phyloP scores from a whole-genome alignment of 148 eudicot species.

The Pouteria glomerata region DNA sequence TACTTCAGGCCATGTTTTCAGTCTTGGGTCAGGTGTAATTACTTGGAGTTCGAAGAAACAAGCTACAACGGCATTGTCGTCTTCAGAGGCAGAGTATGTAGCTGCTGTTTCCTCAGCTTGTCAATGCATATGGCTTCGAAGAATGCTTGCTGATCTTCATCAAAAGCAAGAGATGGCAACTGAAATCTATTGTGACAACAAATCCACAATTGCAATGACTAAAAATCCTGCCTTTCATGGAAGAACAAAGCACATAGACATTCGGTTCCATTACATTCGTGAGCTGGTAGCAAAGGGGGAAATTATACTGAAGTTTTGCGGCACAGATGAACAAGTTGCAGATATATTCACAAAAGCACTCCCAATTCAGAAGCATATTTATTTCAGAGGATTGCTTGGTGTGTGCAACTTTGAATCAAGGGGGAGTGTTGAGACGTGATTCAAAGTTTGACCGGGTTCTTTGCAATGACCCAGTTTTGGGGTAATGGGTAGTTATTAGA shows the following conservation, averaged over 20 bases:
- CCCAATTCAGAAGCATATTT: not conserved
- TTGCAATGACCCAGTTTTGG: no score
- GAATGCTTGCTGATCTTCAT: not conserved
- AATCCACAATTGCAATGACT: not conserved
- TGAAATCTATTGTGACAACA: slow-evolving; percentile 5
- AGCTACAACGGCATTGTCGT: not conserved
- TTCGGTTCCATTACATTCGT: not conserved
- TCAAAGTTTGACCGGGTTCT: no score
- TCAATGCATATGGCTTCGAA: slow-evolving; percentile 1
- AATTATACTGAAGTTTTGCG: not conserved
- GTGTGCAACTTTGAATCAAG: slow-evolving; percentile 9
- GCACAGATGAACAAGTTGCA: not conserved
- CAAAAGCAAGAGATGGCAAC: not conserved
- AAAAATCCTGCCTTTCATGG: not conserved
- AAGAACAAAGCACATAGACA: slow-evolving; percentile 6
- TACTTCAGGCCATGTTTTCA: not conserved
- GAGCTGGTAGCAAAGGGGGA: not conserved
- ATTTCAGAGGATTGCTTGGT: not conserved
- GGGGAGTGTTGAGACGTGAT: no score
- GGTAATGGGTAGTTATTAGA: no score
- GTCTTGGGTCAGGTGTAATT: not conserved
- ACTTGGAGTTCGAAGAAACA: slow-evolving; percentile 5
- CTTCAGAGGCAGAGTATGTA: slow-evolving; percentile 6
- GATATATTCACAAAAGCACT: slow-evolving; percentile 6
- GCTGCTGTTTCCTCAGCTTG: not conserved